phyloP scores from a whole-genome alignment of 2,329 filamentous ascomycete genomes.

The Anisogramma anomala region DNA sequence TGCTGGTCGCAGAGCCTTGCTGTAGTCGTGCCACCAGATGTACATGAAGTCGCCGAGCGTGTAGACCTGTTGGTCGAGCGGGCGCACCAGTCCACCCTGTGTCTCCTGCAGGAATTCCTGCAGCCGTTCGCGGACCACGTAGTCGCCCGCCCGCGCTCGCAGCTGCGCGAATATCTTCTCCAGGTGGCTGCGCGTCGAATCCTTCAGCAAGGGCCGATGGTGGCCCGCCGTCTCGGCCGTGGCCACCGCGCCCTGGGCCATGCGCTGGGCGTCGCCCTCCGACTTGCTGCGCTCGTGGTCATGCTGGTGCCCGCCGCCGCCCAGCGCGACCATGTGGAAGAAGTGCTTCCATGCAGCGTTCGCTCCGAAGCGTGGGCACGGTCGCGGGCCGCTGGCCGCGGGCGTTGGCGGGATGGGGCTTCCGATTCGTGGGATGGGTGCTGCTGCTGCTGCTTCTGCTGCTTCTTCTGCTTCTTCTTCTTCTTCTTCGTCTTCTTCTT shows the following conservation, averaged over 20 bases:
- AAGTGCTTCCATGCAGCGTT: slow-evolving; percentile 14
- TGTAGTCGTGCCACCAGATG: slow-evolving; percentile 33
- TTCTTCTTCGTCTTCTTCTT: no score
- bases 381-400: slow-evolving; percentile 5
- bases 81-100: slow-evolving; percentile 34
- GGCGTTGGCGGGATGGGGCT: slow-evolving; percentile 2
- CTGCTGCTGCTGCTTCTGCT: no score
- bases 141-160: slow-evolving; percentile 23
- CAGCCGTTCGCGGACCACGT: slow-evolving; percentile 27
- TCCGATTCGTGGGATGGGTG: slow-evolving; percentile 2
- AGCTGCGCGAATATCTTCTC: slow-evolving; percentile 35
- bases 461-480: no score
- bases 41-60: slow-evolving; percentile 38
- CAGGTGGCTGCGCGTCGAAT: slow-evolving; percentile 37
- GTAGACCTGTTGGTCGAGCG: slow-evolving; percentile 31
- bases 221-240: slow-evolving; percentile 9
- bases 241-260: slow-evolving; percentile 2
- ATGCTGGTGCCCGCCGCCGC: slow-evolving; percentile 8
- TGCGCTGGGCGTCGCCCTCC: slow-evolving; percentile 3
- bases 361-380: slow-evolving; percentile 12
- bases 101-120: slow-evolving; percentile 35
- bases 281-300: slow-evolving; percentile 4
- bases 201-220: slow-evolving; percentile 31
- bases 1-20: slow-evolving; percentile 32
- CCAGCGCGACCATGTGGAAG: slow-evolving; percentile 13